Evolutionary conservation across 192 early-diverging fungal species (phyloP).

Genomic region (Coemansia aciculifera): DNA sequence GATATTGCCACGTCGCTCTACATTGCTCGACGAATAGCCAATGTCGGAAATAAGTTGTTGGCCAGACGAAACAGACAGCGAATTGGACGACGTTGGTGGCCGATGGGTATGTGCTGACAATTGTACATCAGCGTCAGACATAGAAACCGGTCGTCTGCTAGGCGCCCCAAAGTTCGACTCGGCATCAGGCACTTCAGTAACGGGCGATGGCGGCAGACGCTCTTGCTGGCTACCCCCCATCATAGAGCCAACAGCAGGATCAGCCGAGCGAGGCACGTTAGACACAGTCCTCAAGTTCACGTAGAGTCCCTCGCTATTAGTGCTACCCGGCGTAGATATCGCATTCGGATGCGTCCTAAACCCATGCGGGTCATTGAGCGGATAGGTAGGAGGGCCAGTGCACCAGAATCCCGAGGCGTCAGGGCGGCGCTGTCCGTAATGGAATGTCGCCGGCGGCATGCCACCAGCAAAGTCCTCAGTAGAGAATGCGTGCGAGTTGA

Average conservation of each 20-base stretch:
- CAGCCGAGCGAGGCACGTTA: constrained; percentile 1
- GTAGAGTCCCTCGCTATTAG: constrained; percentile 37
- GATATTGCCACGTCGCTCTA: neutral
- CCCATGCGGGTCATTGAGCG: neutral
- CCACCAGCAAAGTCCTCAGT: constrained; percentile 2
- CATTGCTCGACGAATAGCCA: neutral
- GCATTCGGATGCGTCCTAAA: neutral
- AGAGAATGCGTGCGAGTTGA: neutral
- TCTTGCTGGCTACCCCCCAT: constrained; percentile 2
- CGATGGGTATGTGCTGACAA: neutral
- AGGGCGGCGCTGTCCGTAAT: constrained; percentile 11
- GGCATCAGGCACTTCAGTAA: neutral
- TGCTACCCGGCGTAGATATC: constrained; percentile 31
- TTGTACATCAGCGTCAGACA: neutral
- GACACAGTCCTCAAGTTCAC: constrained; percentile 25
- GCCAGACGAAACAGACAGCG: constrained; percentile 3
- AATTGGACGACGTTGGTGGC: neutral
- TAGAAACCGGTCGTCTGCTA: neutral
- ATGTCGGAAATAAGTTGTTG: neutral
- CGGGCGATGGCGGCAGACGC: neutral
- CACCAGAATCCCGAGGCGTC: constrained; percentile 5
- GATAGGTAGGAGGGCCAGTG: constrained; percentile 12
- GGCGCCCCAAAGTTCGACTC: neutral
- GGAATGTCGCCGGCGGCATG: neutral
- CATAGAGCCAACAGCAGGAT: neutral